Evolutionary conservation across 1,139 yeast genomes (phyloP).

Genomic region (Lodderomyces orthopsilosis): DNA sequence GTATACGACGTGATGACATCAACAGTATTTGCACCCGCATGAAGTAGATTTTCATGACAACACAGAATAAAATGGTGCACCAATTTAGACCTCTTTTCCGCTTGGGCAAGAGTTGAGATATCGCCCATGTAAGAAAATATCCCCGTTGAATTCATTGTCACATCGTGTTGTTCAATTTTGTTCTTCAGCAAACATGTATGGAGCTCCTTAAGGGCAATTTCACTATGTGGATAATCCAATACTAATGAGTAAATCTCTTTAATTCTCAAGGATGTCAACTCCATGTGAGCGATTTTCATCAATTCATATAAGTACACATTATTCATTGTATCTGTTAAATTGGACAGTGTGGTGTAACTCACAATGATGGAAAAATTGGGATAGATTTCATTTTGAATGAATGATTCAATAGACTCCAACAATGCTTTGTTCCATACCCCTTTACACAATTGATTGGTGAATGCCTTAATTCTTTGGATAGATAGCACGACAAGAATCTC

Average conservation of each 20-base stretch:
- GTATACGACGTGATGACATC: constrained; percentile 71
- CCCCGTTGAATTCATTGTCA: constrained; percentile 9
- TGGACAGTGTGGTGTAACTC: constrained; percentile 15
- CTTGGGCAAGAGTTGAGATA: constrained; percentile 23
- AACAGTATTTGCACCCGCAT: constrained; percentile 80
- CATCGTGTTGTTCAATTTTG: constrained; percentile 14
- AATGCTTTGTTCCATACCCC: constrained; percentile 43
- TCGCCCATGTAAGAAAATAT: constrained; percentile 20
- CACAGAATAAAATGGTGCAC: constrained; percentile 52
- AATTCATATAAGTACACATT: constrained; percentile 27
- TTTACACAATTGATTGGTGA: constrained; percentile 34
- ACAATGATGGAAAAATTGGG: constrained; percentile 34
- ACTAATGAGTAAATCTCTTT: constrained; percentile 67
- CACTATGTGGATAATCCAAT: constrained; percentile 55
- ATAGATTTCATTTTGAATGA: constrained; percentile 37
- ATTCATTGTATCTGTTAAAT: constrained; percentile 15
- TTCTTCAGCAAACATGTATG: constrained; percentile 43
- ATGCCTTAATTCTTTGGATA: constrained; percentile 36
- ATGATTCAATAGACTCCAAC: constrained; percentile 33
- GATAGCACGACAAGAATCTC: constrained; percentile 41
- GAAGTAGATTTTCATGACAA: constrained; percentile 56
- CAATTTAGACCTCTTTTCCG: constrained; percentile 48
- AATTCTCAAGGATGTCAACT: constrained; percentile 52
- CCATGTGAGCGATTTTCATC: constrained; percentile 41
- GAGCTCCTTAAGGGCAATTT: constrained; percentile 62